Base-by-base conservation (phyloP, 208 protist species). In the Crithidia expoeki region DNA sequence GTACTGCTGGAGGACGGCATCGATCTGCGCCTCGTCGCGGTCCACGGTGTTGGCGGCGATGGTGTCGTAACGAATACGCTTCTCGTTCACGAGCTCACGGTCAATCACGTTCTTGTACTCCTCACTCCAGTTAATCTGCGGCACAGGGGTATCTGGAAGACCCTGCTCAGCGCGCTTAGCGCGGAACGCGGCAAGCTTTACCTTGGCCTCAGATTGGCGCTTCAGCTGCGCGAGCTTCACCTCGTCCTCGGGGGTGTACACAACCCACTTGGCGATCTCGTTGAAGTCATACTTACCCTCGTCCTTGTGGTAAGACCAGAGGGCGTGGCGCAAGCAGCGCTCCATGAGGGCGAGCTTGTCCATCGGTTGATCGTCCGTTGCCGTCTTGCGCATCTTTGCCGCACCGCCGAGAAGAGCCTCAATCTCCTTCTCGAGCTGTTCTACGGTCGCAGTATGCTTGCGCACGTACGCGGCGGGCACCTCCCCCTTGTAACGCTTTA, bases 241-340 rank as follows among this genome's bases (percentile, higher is more conserved):
- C 82, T 94, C 88, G 67, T 97, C 93, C 49, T 95, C 86, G 14
- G 85, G 78, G 23, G 93, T 97, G 80, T 97, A 97, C 33, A 95
- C 90, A 56, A 97, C 77, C 93, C 93, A 97, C 77, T 93, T 95
- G 42, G 74, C 68, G 79, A 97, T 95, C 64, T 93, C 83, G 32
- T 80, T 83, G 76, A 94, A 94, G 74, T 95, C 79, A 75, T 72
- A 91, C 71, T 84, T 91, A 21, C 86, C 92, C 55, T 97, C 89
- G 44, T 97, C 91, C 72, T 96, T 96, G 74, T 94, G 81, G 80
- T 97, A 97, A 33, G 88, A 94, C 88, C 88, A 96, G 27, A 97
- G 76, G 11, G 88, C 90, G 79, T 97, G 93, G 65, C 93, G 90
- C 34, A 97, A 89, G 78, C 89, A 94, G 69, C 93, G 89, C 76